phyloP scores from a whole-genome alignment of 495 filamentous ascomycete species.

The Penicillium paradoxum region DNA sequence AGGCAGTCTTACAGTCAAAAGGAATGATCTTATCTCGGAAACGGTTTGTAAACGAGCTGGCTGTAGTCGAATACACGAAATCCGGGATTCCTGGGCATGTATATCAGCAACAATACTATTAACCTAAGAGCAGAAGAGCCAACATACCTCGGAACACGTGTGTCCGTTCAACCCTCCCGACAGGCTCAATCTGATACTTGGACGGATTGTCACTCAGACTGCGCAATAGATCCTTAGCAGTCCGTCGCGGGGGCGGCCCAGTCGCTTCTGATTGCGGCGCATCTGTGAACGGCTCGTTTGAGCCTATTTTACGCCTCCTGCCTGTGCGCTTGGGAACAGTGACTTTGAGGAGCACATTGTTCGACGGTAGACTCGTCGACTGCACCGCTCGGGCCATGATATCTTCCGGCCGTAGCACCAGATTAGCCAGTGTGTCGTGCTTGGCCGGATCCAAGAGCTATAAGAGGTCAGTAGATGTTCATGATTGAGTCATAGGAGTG shows the following conservation, averaged over 20 bases:
- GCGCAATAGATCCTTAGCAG: conserved; percentile 48
- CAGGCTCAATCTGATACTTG: conserved; percentile 62
- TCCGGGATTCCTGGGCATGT: conserved; percentile 53
- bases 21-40: conserved; percentile 61
- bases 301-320: conserved; percentile 73
- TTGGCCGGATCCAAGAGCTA: conserved; percentile 43
- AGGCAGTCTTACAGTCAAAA: conserved; percentile 51
- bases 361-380: conserved; percentile 64
- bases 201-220: conserved; percentile 67
- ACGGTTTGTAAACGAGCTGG: conserved; percentile 57
- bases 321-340: conserved; percentile 83
- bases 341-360: conserved; percentile 80
- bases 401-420: conserved; percentile 74
- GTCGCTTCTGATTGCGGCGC: conserved; percentile 5
- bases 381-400: conserved; percentile 66
- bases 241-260: conserved; percentile 18
- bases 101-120: neutral
- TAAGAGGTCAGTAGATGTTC: conserved; percentile 6
- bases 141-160: conserved; percentile 75
- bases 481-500: neutral
- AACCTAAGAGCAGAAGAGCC: neutral
- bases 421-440: conserved; percentile 37
- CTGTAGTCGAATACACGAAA: conserved; percentile 65
- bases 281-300: conserved; percentile 55
- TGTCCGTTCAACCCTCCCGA: conserved; percentile 70